A percentile compares a stretch with the other conserved stretches of the same genome.
Conservation (phyloP, 2,329 filamentous ascomycete genomes). For the Colletotrichum liaoningense region DNA sequence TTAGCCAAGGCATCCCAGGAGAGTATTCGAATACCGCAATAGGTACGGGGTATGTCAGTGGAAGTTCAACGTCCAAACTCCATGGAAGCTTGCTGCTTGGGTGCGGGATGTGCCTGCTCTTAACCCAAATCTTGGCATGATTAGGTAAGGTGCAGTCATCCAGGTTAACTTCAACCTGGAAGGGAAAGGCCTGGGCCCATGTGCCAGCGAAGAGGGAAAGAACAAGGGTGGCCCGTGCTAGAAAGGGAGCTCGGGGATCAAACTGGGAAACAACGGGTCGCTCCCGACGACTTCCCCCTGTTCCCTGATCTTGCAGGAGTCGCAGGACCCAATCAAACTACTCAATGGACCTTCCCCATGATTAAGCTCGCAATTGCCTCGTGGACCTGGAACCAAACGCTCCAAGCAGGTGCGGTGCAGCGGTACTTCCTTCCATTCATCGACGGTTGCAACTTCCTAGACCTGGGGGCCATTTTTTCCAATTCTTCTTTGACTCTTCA, state of each 20-base stretch:
- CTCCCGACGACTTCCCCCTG: constrained; percentile 25
- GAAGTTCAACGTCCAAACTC: not conserved
- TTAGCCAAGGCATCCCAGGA: constrained; percentile 8
- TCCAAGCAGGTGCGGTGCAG: not conserved
- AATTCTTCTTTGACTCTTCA: constrained; percentile 10
- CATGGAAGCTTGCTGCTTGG: not conserved
- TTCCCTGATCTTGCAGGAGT: not conserved
- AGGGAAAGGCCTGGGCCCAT: not conserved
- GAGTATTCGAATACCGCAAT: not conserved
- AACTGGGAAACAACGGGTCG: constrained; percentile 34
- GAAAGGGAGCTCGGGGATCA: constrained; percentile 4
- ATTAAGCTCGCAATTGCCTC: constrained; percentile 34
- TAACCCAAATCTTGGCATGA: not conserved
- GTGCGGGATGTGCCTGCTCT: no score
- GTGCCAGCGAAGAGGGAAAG: not conserved
- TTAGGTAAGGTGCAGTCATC: not conserved
- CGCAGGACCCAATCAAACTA: constrained; percentile 16
- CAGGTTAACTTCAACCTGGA: not conserved
- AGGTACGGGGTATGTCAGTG: not conserved
- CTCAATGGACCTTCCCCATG: constrained; percentile 15
- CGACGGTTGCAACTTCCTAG: not conserved
- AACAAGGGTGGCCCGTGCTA: constrained; percentile 9
- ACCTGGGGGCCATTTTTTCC: constrained; percentile 8
- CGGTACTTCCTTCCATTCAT: not conserved
- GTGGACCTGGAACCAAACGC: constrained; percentile 24